Evolutionary conservation across 257 asterid genomes (phyloP), one percentile per base, ranked within the genome.

Genomic region (Lavandula angustifolia): DNA sequence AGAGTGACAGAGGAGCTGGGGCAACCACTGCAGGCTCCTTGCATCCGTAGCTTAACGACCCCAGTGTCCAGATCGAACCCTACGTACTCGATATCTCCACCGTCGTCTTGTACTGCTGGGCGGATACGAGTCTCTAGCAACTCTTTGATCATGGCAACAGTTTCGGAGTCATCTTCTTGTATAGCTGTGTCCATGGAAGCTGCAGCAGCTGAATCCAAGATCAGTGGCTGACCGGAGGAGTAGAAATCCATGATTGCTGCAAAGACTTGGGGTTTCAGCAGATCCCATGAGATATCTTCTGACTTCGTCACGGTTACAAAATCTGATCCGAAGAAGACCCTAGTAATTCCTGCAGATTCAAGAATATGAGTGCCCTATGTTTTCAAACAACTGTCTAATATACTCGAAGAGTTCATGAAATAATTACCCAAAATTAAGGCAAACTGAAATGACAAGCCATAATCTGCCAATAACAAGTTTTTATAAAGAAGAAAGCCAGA

Each of bases 1-100:
- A 92, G 75, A 33, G 99, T 92, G 50, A 92, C 96, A 0, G 96
- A 82, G 4, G 99, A 92, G 78, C 99, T 92, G 46, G 99, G 99
- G 79, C 99, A 92, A 7, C 99, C 99, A 61, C 99, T 92, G 78
- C 99, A 92, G n/a, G 99, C 99, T 55, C 99, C 99, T 71, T 92
- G 99, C 99, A 92, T 92, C 70, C 84, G 83, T 67, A 92, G 84
- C 73, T 80, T 89, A 53, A 92, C 99, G 44, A 89, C 67, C 56
- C 99, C 97, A 1, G 82, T 78, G 13, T 87, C 97, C 1, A 76
- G 66, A 49, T 89, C 90, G 33, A 92, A 92, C 33, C 85, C 95
- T 2, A 82, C 78, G 29, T 92, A 92, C 68, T 81, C 94, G 0
- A 92, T 92, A 62, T 92, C 99, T 42, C 99, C 99, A 57, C 99